These are phyloP conservation scores for Ophiostoma quercus DNA, from an alignment of 2,329 filamentous ascomycete species.

Conservation along the genomic window DNA sequence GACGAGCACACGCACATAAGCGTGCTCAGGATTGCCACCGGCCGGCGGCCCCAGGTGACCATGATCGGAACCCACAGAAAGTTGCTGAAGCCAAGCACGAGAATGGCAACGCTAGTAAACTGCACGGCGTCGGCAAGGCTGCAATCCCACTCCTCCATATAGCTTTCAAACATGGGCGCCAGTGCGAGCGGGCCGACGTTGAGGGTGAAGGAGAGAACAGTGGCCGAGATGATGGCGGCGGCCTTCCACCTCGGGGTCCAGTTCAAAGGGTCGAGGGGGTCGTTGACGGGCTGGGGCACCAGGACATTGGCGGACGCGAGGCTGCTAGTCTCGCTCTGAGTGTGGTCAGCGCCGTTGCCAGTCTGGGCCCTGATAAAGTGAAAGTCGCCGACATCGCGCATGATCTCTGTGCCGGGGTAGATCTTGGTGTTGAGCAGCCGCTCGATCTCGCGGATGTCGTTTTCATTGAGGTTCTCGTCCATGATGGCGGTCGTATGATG, in stretches of 20 bases:
- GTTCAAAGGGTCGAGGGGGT: not conserved
- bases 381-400: slow-evolving; percentile 52
- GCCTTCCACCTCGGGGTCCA: not conserved
- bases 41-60: slow-evolving; percentile 44
- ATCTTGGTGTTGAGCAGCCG: slow-evolving; percentile 28
- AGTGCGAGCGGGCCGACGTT: slow-evolving; percentile 33
- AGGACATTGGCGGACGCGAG: not conserved
- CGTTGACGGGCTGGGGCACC: not conserved
- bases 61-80: slow-evolving; percentile 48
- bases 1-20: slow-evolving; percentile 42
- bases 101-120: slow-evolving; percentile 45
- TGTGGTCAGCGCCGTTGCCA: slow-evolving; percentile 34
- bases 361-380: slow-evolving; percentile 56
- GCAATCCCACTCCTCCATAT: slow-evolving; percentile 51
- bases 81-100: slow-evolving; percentile 47
- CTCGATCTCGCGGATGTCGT: slow-evolving; percentile 23
- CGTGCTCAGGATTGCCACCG: slow-evolving; percentile 42
- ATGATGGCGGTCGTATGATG: not conserved
- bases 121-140: slow-evolving; percentile 47
- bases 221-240: not conserved
- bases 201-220: not conserved
- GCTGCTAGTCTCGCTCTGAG: not conserved
- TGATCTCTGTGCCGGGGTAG: slow-evolving; percentile 38
- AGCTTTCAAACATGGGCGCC: slow-evolving; percentile 54
- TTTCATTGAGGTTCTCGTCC: slow-evolving; percentile 21